These are phyloP conservation scores for Populus hybrid DNA, from an alignment of 441 rosid species.

Conservation along the genomic window DNA sequence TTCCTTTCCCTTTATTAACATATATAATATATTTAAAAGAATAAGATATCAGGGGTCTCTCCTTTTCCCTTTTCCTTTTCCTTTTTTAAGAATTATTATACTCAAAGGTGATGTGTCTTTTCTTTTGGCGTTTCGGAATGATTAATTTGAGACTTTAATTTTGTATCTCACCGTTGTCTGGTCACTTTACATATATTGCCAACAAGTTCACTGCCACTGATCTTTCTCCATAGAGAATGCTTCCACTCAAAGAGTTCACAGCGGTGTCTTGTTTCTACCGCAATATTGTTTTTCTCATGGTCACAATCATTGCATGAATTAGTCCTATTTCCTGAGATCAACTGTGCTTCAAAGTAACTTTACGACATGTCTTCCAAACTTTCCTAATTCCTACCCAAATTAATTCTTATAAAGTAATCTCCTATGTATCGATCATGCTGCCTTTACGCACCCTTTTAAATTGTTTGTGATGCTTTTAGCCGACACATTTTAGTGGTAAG, in stretches of 20 bases:
- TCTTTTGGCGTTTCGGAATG: background rate
- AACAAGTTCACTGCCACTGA: background rate
- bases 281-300: background rate
- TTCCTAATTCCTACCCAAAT: slow-evolving; percentile 9
- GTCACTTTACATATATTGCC: background rate
- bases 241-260: background rate
- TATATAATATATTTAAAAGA: too few relatives aligned
- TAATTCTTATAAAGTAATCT: background rate
- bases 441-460: slow-evolving; percentile 23
- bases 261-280: background rate
- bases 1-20: too few relatives aligned
- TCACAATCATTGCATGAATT: background rate
- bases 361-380: slow-evolving; percentile 24
- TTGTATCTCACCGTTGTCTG: background rate
- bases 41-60: too few relatives aligned
- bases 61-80: too few relatives aligned
- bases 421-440: background rate
- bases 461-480: slow-evolving; percentile 37
- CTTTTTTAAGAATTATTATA: background rate
- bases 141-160: background rate
- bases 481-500: slow-evolving; percentile 39
- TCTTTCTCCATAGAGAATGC: background rate
- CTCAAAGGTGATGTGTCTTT: background rate
- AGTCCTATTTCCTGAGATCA: slow-evolving; percentile 1
- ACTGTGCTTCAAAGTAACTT: slow-evolving; percentile 32